These are phyloP conservation scores for Colletotrichum plurivorum DNA, from an alignment of 2,329 filamentous ascomycete genomes.

Conservation along the genomic window DNA sequence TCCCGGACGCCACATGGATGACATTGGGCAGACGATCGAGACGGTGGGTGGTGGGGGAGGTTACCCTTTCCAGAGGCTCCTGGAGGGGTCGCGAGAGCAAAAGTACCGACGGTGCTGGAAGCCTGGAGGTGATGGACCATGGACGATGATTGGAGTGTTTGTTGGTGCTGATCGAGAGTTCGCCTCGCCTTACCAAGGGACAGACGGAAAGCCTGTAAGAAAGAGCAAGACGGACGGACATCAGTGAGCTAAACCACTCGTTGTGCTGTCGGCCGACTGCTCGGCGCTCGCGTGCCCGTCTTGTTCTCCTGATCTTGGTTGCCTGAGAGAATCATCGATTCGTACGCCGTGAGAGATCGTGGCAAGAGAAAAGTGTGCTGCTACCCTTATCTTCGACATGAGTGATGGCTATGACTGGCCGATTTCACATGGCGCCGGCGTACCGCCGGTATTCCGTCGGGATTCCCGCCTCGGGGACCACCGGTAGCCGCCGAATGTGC, in stretches of 20 bases:
- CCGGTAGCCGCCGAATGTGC: too few species aligned
- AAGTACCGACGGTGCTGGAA: slow-evolving; percentile 3
- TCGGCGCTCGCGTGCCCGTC: too few species aligned
- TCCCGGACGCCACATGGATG: slow-evolving; percentile 7
- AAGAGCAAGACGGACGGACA: background rate
- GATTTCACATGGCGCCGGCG: background rate
- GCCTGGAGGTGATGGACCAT: background rate
- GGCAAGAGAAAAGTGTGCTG: background rate
- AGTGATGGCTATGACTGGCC: slow-evolving; percentile 11
- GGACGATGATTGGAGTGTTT: background rate
- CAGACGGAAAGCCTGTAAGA: background rate
- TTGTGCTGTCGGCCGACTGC: too few species aligned
- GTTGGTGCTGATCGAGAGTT: background rate
- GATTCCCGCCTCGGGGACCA: background rate
- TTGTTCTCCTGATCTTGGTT: background rate
- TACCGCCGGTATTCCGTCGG: background rate
- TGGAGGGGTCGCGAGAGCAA: slow-evolving; percentile 3
- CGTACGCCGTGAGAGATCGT: background rate
- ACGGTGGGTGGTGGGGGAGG: background rate
- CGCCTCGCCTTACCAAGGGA: background rate
- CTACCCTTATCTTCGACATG: background rate
- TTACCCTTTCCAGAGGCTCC: slow-evolving; percentile 3
- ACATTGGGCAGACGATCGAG: slow-evolving; percentile 4
- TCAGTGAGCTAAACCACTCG: too few species aligned
- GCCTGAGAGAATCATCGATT: background rate